Base-by-base conservation (phyloP, 768 basidiomycete species). In the Pisolithus albus region DNA sequence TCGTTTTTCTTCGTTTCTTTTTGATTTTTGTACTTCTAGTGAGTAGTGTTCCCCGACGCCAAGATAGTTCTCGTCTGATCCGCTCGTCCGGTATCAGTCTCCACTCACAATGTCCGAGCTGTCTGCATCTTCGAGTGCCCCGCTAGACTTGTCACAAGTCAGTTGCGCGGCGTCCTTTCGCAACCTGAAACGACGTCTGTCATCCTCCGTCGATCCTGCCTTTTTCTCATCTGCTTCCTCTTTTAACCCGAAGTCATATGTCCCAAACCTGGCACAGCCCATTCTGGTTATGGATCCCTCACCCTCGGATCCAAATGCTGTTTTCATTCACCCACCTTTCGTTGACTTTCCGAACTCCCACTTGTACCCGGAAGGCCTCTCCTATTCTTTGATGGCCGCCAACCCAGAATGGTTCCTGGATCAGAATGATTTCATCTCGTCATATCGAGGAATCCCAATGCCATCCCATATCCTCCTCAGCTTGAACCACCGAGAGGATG, bases 401-500 rank as follows among this genome's bases (percentile, higher is more conserved):
- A 85, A 90, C 60, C 76, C 79, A 7, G 81, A 89, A 50, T 91
- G 88, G 88, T 91, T 90, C 61, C 73, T 91, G 53, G 81, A 83
- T 59, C 63, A 84, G 16, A 64, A 70, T 47, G 88, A 90, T 65
- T 90, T 86, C 57, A 59, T 68, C 24, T 70, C 77, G n/a, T 62
- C 65, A 36, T 67, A 44, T 75, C 73, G 47, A 65, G 68, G 39
- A 78, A 79, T 62, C 64, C 75, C 5, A 65, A 70, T 47, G 80
- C 80, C n/a, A 77, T 88, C 16, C 69, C 81, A 15, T 91, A 91
- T 64, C 88, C 88, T 11, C 73, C 84, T 37, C 76, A 80, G 63
- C 79, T 91, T 11, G 88, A 91, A 64, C 88, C 88, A 26, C 88
- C 88, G 13, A 75, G 88, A 50, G 88, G 88, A 26, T 91, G 88